Base-by-base conservation (phyloP, 2,329 filamentous ascomycete species). In the Penicillium sp. region DNA sequence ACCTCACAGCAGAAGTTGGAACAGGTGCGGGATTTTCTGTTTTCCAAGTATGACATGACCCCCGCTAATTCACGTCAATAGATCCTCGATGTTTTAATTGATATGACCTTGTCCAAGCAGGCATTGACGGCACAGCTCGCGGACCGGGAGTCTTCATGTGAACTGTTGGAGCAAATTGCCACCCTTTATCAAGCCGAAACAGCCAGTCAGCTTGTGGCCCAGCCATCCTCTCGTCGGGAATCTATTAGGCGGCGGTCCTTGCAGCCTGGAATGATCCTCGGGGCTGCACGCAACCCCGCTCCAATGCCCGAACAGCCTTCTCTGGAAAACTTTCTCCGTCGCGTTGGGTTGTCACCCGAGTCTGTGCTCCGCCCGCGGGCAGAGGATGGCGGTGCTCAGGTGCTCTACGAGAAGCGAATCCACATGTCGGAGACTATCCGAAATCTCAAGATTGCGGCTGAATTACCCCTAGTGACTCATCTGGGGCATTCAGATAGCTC, bases 111-210 rank as follows among this genome's bases (percentile, higher is more conserved):
- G 5, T 71, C 69, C 21, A 71, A 66, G 16, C 63, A 72, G 57
- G 51, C 59, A 31, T 59, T 73, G 23, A 69, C 61, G 2, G 65
- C 69, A 37, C 60, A 62, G 25, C 57, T 78, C 16, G 65, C 63
- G 45, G 62, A 68, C 35, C 67, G 70, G 21, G 72, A 75, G 50
- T 76, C 72, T 37, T 71, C 69, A 35, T 73, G 71, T 42, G 71
- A 70, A 50, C 62, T 71, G 9, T 52, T 77, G 7, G 70, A 73
- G 21, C 60, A 68, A 45, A 58, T 78, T 16, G 59, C 68, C 43
- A 52, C 59, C 8, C 58, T 68, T 14, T 76, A 75, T 59, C 71
- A 69, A 49, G 53, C 62, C 5, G 74, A 76, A 60, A 58, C 68
- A 13, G 62, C 63, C 16, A 62, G 60, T 39, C 64, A 61, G 8